Evolutionary conservation across 148 eudicot species (phyloP).

Genomic region (Nepenthes gracilis): DNA sequence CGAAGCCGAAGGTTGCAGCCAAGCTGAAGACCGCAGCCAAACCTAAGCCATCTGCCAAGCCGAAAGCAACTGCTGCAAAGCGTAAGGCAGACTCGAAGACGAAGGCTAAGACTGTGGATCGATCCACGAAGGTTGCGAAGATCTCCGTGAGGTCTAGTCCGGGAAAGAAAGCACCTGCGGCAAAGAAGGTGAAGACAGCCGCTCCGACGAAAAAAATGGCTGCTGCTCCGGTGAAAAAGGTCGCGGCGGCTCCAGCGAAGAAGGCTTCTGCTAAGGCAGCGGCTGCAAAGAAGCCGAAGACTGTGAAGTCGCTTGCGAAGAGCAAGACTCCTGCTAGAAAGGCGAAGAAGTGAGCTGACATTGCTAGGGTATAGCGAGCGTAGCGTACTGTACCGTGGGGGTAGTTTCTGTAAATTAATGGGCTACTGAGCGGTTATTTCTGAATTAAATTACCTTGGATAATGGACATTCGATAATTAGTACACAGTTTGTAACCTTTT

Average conservation of each 20-base stretch:
- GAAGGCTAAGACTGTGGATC: constrained; percentile 5
- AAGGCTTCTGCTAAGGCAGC: constrained; percentile 8
- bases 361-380: background rate
- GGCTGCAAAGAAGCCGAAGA: constrained; percentile 6
- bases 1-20: background rate
- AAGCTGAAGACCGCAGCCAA: constrained; percentile 8
- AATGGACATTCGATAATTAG: too few species aligned
- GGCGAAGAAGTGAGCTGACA: constrained; percentile 7
- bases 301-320: constrained; percentile 10
- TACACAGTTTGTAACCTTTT: too few species aligned
- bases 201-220: constrained; percentile 6
- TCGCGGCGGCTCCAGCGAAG: constrained; percentile 10
- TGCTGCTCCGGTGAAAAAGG: background rate
- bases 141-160: background rate
- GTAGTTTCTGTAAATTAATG: too few species aligned
- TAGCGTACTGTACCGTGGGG: background rate
- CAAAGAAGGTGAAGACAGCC: constrained; percentile 10
- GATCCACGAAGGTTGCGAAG: constrained; percentile 6
- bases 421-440: too few species aligned
- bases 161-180: constrained; percentile 1
- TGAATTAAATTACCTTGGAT: too few species aligned
- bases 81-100: constrained; percentile 6
- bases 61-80: constrained; percentile 5
- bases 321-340: constrained; percentile 8
- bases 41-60: constrained; percentile 7